Evolutionary conservation across 441 rosid genomes (phyloP).

Genomic region (Oxalis stricta): DNA sequence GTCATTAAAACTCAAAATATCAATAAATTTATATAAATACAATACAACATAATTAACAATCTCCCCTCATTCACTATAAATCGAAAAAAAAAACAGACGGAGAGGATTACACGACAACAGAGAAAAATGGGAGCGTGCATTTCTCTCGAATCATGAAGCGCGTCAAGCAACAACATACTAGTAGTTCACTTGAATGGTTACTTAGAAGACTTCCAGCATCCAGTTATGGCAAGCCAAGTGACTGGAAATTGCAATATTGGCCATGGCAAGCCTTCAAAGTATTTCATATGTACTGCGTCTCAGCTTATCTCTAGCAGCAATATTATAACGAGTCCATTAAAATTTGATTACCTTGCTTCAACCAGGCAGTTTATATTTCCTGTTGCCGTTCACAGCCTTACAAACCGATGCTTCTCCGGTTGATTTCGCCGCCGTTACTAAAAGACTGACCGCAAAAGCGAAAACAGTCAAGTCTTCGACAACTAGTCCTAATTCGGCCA

Average conservation of each 20-base stretch:
- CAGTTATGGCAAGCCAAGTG: constrained; percentile 15
- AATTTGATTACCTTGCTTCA: constrained; percentile 11
- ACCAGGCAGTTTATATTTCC: constrained; percentile 19
- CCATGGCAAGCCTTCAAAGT: constrained; percentile 1
- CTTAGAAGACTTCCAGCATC: constrained; percentile 19
- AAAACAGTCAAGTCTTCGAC: neutral
- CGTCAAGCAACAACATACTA: constrained; percentile 4
- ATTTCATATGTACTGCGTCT: constrained; percentile 17
- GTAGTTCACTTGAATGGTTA: constrained; percentile 26
- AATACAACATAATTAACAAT: too few relatives aligned
- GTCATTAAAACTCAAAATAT: too few relatives aligned
- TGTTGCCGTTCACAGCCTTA: constrained; percentile 13
- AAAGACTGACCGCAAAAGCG: constrained; percentile 15
- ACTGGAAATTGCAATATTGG: too few relatives aligned
- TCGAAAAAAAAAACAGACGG: too few relatives aligned
- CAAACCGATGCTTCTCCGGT: constrained; percentile 13
- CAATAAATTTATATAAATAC: too few relatives aligned
- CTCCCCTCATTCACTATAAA: too few relatives aligned
- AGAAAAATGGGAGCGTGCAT: constrained; percentile 20
- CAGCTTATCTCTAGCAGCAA: constrained; percentile 17
- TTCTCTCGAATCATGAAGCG: constrained; percentile 9
- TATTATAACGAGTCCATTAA: constrained; percentile 20
- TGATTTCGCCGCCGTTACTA: constrained; percentile 8
- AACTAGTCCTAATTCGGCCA: too few relatives aligned
- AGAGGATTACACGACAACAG: too few relatives aligned